Conservation (phyloP, 495 filamentous ascomycete species). For the Daldinia caldariorum region DNA sequence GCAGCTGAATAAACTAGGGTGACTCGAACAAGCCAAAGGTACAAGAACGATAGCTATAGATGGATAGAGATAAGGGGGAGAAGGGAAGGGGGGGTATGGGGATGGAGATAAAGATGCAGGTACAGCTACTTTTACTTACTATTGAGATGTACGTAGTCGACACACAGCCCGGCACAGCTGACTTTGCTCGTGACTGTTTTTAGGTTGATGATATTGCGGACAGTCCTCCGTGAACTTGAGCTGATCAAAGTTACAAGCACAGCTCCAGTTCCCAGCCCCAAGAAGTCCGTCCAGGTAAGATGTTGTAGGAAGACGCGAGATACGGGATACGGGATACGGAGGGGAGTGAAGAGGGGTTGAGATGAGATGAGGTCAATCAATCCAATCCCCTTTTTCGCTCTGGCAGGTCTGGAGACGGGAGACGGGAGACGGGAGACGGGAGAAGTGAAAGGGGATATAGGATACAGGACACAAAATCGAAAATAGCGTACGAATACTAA, state of each 20-base stretch:
- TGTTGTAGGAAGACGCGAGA: constrained; percentile 1
- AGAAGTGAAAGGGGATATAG: too few relatives aligned
- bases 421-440: too few relatives aligned
- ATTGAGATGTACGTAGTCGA: constrained; percentile 13
- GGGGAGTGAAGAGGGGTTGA: constrained; percentile 32
- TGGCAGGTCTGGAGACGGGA: not conserved
- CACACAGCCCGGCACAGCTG: constrained; percentile 9
- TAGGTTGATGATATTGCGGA: constrained; percentile 3
- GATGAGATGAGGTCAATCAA: constrained; percentile 17
- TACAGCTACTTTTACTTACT: constrained; percentile 31
- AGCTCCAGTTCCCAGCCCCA: constrained; percentile 2
- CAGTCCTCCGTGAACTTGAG: not conserved
- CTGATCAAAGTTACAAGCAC: constrained; percentile 6
- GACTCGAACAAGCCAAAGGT: constrained; percentile 2
- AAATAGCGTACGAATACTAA: constrained; percentile 9
- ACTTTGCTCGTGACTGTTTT: constrained; percentile 5
- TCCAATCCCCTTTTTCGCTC: constrained; percentile 12
- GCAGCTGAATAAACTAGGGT: constrained; percentile 29
- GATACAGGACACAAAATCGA: too few relatives aligned
- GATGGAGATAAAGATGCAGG: constrained; percentile 14
- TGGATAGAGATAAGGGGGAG: constrained; percentile 1
- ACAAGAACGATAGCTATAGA: constrained; percentile 1
- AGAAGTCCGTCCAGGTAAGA: not conserved
- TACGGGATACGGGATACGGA: not conserved
- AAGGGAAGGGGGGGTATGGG: not conserved